Evolutionary conservation across 2,329 filamentous ascomycete species (phyloP), one percentile per base, ranked within the genome.

Genomic region (Ampelomyces quisqualis): DNA sequence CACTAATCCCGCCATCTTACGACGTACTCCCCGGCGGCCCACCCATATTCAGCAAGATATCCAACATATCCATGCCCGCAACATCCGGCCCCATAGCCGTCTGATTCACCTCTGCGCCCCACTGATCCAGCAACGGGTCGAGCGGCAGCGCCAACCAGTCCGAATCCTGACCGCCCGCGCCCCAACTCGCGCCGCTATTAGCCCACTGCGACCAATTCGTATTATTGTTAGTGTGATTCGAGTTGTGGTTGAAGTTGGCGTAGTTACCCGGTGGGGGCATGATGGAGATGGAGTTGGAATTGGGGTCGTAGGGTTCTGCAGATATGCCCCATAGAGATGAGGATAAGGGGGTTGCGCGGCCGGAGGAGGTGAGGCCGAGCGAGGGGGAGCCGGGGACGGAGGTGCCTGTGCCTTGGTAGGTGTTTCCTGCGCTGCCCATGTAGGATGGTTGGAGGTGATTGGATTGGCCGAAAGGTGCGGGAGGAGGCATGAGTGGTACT

Each of bases 81-180:
- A 86, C 63, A 81, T 89, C 79, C n/a, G 79, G 79, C 0, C 80
- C 80, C 64, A 75, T 77, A 29, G 73, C 72, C 20, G 73, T 76
- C 55, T 73, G 70, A 14, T 76, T 79, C 15, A 81, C 79, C 38
- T 81, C 78, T 1, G 77, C 74, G 9, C 77, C 77, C 55, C 77
- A 76, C 48, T 76, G 76, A 54, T 79, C 76, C 38, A 82, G 73
- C 45, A 83, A 73, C 29, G 79, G 77, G 58, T 83, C 79, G 3
- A 84, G 69, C 1, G 79, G 79, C n/a, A 83, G 59, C 0, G 80
- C 76, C 35, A 83, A 71, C 80, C 80, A 84, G 60, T 82, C 79
- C 27, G 76, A 74, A 41, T 65, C 61, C 22, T 55, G 57, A n/a
- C n/a, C n/a, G 0, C 55, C 56, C 24, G 52, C 52, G 4, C 52